Evolutionary conservation across 305 asterid species (phyloP).

Genomic region (Salvia sclarea): DNA sequence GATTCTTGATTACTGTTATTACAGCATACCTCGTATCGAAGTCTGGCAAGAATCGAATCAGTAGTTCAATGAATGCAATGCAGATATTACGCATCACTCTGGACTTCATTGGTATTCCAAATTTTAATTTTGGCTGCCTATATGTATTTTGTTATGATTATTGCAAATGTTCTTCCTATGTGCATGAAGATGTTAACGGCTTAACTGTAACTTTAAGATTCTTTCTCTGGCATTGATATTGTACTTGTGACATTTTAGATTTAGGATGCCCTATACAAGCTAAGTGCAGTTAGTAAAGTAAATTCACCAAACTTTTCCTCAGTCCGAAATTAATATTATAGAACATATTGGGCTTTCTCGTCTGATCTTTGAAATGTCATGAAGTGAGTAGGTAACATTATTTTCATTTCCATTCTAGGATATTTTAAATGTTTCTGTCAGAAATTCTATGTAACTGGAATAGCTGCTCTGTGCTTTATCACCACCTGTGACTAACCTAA

Average conservation of each 20-base stretch:
- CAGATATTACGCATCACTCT: slow-evolving; percentile 88
- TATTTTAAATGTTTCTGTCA: too few species aligned
- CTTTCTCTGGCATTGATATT: slow-evolving; percentile 24
- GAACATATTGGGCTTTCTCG: too few species aligned
- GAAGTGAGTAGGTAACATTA: too few species aligned
- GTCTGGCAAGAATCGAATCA: slow-evolving; percentile 69
- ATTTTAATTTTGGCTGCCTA: not conserved
- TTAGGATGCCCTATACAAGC: not conserved
- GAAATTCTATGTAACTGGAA: too few species aligned
- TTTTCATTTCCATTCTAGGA: too few species aligned
- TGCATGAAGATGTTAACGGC: slow-evolving; percentile 22
- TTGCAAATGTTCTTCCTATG: slow-evolving; percentile 20
- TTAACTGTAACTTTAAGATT: slow-evolving; percentile 14
- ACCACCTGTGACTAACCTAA: too few species aligned
- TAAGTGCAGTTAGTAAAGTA: not conserved
- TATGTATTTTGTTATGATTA: slow-evolving; percentile 1
- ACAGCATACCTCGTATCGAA: slow-evolving; percentile 74
- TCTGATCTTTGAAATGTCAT: too few species aligned
- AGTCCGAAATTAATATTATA: not conserved
- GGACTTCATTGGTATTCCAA: slow-evolving; percentile 79
- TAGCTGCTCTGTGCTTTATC: too few species aligned
- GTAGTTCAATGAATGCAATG: slow-evolving; percentile 65
- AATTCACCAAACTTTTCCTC: not conserved
- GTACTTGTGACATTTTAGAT: slow-evolving; percentile 4
- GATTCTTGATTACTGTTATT: slow-evolving; percentile 72